Evolutionary conservation across 306 rosid species (phyloP), one percentile per base, ranked within the genome.

Genomic region (Hippophae tibetana): DNA sequence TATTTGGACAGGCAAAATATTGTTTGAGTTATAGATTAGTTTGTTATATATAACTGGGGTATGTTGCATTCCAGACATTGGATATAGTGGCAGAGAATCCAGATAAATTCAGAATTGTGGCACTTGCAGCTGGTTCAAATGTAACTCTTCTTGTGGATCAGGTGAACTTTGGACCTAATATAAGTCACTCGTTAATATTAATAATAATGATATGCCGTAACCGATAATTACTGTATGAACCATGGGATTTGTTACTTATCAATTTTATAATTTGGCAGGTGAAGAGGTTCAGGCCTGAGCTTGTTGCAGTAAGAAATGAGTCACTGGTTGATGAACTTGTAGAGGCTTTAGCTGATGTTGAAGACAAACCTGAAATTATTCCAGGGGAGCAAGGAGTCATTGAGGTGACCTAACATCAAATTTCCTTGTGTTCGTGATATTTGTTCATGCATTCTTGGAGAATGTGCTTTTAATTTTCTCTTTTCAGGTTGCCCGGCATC

Each of bases 1-100:
- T 18, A 18, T 18, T 18, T 18, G 23, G 23, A 18, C 23, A 18
- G 23, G 23, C 23, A 18, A 18, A 18, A 18, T 18, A 18, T 18
- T 18, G 23, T 18, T 18, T 18, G 23, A 0, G 23, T 18, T 18
- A 18, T 18, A 18, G 23, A 18, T 18, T 18, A 18, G 23, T 18
- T 18, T 18, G 23, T 18, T 18, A 18, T 18, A 18, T 18, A 18
- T 18, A 18, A 12, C 66, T 6, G 43, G 13, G 56, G 14, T 25
- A 41, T 80, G 67, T 23, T 70, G 63, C 59, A 80, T 74, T 71
- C 74, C 80, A 92, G 99, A 92, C 99, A 40, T 74, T 92, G 68
- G 99, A 92, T 70, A 92, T 92, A n/a, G 96, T 92, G 64, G 96
- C 90, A 11, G 99, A 92, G 83, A 85, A 92, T 69, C 99, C 93